Conservation (phyloP, 352 stramenopile species). For the Phytophthora europaea region DNA sequence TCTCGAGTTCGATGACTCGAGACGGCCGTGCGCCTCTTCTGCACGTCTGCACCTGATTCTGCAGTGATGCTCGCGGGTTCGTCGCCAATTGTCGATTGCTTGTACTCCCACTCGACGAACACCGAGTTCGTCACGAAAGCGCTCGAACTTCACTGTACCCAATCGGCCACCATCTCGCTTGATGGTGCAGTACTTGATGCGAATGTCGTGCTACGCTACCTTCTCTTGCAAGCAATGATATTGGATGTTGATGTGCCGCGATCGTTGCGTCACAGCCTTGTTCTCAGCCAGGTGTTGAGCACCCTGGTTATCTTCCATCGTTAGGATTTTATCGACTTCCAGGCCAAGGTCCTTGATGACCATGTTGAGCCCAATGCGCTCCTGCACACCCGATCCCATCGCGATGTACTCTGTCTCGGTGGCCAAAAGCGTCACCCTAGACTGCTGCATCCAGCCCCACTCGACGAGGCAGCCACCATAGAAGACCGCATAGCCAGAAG, state of each 20-base stretch:
- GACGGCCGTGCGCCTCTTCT: too few species aligned
- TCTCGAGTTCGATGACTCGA: too few species aligned
- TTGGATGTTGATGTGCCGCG: neutral
- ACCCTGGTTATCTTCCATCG: neutral
- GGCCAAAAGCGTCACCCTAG: neutral
- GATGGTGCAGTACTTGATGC: neutral
- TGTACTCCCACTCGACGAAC: too few species aligned
- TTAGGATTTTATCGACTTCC: neutral
- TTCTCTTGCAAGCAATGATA: neutral
- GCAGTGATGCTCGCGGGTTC: too few species aligned
- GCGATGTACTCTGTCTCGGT: neutral
- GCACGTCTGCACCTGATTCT: too few species aligned
- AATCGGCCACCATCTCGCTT: too few species aligned
- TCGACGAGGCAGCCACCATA: neutral
- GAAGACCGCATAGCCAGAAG: neutral
- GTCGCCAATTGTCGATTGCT: too few species aligned
- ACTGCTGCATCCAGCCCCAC: neutral
- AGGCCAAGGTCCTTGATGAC: neutral
- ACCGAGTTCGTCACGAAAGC: too few species aligned
- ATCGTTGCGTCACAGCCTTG: neutral
- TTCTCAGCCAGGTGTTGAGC: neutral
- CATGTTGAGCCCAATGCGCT: neutral
- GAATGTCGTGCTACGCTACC: neutral
- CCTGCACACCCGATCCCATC: neutral
- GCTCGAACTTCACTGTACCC: too few species aligned